Conservation (phyloP, 495 filamentous ascomycete genomes). For the Cetradonia linearis region DNA sequence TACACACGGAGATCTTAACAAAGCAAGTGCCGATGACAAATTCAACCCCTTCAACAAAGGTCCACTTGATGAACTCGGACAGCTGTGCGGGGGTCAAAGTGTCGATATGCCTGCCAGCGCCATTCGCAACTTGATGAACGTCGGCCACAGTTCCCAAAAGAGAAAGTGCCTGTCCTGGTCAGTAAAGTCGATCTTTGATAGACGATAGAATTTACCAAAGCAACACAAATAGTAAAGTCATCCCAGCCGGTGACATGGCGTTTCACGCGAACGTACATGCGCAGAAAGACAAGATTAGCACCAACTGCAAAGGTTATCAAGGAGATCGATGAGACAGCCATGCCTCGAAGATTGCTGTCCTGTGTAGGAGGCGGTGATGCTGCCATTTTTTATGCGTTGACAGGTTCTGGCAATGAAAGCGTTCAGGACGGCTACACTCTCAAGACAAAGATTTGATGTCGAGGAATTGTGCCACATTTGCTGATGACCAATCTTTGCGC, state of each 20-base stretch:
- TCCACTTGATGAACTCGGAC: not conserved
- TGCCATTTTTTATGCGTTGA: too few relatives aligned
- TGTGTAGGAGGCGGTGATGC: too few relatives aligned
- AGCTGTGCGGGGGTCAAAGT: not conserved
- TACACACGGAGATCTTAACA: slow-evolving; percentile 3
- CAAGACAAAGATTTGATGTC: too few relatives aligned
- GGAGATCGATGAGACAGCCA: too few relatives aligned
- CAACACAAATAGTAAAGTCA: not conserved
- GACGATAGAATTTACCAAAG: not conserved
- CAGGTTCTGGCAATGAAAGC: too few relatives aligned
- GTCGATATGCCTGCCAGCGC: slow-evolving; percentile 3
- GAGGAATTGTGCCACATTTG: too few relatives aligned
- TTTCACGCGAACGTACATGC: not conserved
- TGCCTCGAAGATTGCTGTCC: too few relatives aligned
- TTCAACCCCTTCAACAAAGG: not conserved
- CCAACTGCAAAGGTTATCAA: slow-evolving; percentile 1
- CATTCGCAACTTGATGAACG: not conserved
- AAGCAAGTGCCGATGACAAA: not conserved
- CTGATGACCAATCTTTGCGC: too few relatives aligned
- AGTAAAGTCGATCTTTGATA: not conserved
- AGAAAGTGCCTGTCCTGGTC: not conserved
- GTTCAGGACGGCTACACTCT: too few relatives aligned
- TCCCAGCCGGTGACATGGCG: not conserved
- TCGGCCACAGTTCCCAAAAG: not conserved
- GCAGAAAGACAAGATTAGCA: not conserved